These are phyloP conservation scores for Auxenochlorella pyrenoidosa DNA, from an alignment of 139 green algal genomes.

Conservation along the genomic window DNA sequence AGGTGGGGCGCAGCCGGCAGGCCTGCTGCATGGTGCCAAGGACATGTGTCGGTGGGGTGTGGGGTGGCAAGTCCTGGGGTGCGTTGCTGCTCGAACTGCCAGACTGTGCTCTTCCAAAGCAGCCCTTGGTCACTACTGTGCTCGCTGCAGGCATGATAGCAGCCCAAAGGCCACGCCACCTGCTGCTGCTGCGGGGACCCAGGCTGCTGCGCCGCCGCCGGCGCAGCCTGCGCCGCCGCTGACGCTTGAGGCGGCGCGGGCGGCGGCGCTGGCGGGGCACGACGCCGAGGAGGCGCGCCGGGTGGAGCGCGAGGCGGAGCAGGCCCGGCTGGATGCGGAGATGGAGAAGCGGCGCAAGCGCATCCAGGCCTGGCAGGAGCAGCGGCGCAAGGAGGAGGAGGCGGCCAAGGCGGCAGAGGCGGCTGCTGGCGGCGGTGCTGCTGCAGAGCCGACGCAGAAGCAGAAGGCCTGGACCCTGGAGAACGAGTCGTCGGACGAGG, in stretches of 20 bases:
- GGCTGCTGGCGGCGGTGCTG: not conserved
- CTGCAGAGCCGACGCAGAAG: not conserved
- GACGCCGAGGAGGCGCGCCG: slow-evolving; percentile 35
- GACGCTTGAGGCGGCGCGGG: slow-evolving; percentile 13
- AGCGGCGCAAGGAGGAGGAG: slow-evolving; percentile 49
- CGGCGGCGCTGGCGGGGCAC: slow-evolving; percentile 37
- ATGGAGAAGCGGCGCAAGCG: slow-evolving; percentile 72
- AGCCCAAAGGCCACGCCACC: not conserved
- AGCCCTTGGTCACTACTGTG: not conserved
- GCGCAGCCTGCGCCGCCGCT: not conserved
- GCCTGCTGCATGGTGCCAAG: not conserved
- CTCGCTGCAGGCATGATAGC: not conserved
- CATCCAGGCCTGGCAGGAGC: slow-evolving; percentile 78
- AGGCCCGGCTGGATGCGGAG: slow-evolving; percentile 67
- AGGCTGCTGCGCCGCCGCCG: not conserved
- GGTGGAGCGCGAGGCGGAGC: slow-evolving; percentile 49
- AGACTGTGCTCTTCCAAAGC: not conserved
- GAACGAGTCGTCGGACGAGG: slow-evolving; percentile 74
- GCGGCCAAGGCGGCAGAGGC: slow-evolving; percentile 12
- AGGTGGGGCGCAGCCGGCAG: not conserved
- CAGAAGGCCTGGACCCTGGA: slow-evolving; percentile 71
- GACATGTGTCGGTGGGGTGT: not conserved
- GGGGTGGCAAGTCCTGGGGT: too few species aligned
- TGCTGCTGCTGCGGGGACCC: not conserved
- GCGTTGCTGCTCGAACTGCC: too few species aligned